A percentile compares a stretch with the other conserved stretches of the same genome.
Evolutionary conservation across 176 grass and related monocot species (phyloP).

Genomic region (Pontederia crassipes): DNA sequence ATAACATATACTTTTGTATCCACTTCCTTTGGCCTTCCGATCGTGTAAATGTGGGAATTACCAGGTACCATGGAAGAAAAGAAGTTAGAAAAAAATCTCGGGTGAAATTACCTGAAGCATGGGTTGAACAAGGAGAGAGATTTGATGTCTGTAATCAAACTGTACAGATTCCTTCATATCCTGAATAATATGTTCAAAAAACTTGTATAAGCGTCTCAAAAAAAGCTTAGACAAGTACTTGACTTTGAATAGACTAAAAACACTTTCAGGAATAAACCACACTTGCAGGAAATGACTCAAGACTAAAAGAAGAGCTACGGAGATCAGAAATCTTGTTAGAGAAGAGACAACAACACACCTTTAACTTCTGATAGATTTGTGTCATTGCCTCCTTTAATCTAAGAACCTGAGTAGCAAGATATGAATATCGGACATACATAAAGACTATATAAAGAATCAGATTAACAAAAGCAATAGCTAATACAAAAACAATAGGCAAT

Average conservation of each 20-base stretch:
- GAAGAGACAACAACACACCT: slow-evolving; percentile 29
- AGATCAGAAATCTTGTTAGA: neutral
- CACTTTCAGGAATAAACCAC: too few species aligned
- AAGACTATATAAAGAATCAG: neutral
- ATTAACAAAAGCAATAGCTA: neutral
- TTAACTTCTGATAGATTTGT: slow-evolving; percentile 88
- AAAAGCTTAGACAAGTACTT: too few species aligned
- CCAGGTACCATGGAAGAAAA: neutral
- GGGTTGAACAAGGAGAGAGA: slow-evolving; percentile 83
- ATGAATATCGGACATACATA: neutral
- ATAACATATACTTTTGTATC: too few species aligned
- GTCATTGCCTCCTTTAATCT: slow-evolving; percentile 86
- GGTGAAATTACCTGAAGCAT: slow-evolving; percentile 64
- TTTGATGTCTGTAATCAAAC: slow-evolving; percentile 82
- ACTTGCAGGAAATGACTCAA: too few species aligned
- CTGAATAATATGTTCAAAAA: slow-evolving; percentile 20
- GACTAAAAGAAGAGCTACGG: too few species aligned
- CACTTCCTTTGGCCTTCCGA: too few species aligned
- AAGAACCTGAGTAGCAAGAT: slow-evolving; percentile 33
- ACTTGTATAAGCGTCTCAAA: neutral
- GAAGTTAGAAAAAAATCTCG: neutral
- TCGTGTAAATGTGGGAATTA: too few species aligned
- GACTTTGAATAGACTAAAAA: neutral
- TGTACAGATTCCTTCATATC: slow-evolving; percentile 66
- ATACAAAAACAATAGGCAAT: neutral